Base-by-base conservation (phyloP, 345 rosid species). In the Lumnitzera littorea region DNA sequence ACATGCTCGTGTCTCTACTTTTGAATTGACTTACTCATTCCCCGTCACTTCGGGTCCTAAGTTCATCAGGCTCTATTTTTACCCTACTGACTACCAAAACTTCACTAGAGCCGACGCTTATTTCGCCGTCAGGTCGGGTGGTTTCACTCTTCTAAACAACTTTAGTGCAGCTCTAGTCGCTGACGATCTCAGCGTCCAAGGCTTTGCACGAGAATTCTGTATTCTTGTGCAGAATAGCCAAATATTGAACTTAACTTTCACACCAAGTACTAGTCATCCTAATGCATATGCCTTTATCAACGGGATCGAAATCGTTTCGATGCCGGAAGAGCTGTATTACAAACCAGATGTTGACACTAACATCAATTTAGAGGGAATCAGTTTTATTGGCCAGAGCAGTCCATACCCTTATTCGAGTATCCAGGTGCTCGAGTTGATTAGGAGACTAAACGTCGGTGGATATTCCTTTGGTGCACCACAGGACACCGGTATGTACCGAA, bases 381-480 rank as follows among this genome's bases (percentile, higher is more conserved):
- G 12, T 6, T 62, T 62, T 23, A 12, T 36, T 13, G 62, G 55
- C 53, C 48, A 54, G 15, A 8, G 10, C 6, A 36, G 6, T 36
- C 43, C 4, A 48, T 12, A 10, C 13, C 43, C 13, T 15, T 47
- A 66, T 24, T 52, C 51, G 0, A 16, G 29, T 3, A 12, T 12
- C 14, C 51, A 60, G 0, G 71, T 60, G 43, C 31, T 80, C 61
- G 74, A 77, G 66, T 74, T 74, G 1, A 62, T 67, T 66, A 56
- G 61, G n/a, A 68, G 88, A 24, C 20, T 77, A 46, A 75, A 82
- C 15, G 62, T 77, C 2, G 84, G 67, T 2, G 82, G 84, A 29
- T 2, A 0, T 24, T 3, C 11, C 3, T 48, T 82, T 3, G 4
- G 5, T 1, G 56, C 70, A 2, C 49, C 14, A 1, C 1, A 49